phyloP scores from a whole-genome alignment of 768 basidiomycete genomes.

The Coprinopsis marcescibilis region DNA sequence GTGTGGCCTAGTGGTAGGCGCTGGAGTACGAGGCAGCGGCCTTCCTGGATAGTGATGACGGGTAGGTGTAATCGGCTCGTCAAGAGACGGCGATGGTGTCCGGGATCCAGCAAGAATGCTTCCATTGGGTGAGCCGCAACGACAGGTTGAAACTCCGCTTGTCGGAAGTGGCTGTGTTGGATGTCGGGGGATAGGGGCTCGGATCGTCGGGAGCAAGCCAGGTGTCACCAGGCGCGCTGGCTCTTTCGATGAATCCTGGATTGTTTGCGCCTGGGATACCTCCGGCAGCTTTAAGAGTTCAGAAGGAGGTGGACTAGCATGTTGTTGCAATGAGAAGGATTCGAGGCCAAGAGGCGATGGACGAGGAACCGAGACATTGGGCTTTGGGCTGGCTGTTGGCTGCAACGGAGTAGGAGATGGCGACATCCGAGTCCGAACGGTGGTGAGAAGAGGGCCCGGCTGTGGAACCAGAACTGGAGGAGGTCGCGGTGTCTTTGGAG shows the following conservation, averaged over 20 bases:
- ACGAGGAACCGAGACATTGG: slow-evolving; percentile 10
- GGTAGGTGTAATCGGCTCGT: slow-evolving; percentile 22
- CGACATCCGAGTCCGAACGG: slow-evolving; percentile 25
- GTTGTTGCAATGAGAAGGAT: slow-evolving; percentile 9
- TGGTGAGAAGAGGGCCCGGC: slow-evolving; percentile 23
- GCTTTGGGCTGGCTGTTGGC: slow-evolving; percentile 19
- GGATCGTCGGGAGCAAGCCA: too few relatives aligned
- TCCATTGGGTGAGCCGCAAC: slow-evolving; percentile 1
- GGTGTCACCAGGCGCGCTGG: too few relatives aligned
- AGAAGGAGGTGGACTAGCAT: slow-evolving; percentile 7
- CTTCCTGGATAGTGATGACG: slow-evolving; percentile 49
- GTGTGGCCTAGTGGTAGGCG: slow-evolving; percentile 20
- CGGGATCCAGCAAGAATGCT: slow-evolving; percentile 1
- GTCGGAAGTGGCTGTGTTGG: too few relatives aligned
- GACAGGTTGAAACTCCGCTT: background rate
- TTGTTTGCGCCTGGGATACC: too few relatives aligned
- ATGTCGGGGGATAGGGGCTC: slow-evolving; percentile 12
- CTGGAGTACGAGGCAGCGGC: slow-evolving; percentile 46
- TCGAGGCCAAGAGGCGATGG: slow-evolving; percentile 27
- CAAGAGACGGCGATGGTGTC: slow-evolving; percentile 9
- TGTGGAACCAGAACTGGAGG: slow-evolving; percentile 7
- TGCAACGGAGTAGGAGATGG: slow-evolving; percentile 13
- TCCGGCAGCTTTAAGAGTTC: background rate
- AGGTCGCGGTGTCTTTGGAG: slow-evolving; percentile 11
- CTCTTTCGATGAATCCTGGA: too few relatives aligned